Percentiles rank a stretch among this genome's conserved stretches.
phyloP scores from a whole-genome alignment of 768 basidiomycete genomes.

The Boletus eberwhitei region DNA sequence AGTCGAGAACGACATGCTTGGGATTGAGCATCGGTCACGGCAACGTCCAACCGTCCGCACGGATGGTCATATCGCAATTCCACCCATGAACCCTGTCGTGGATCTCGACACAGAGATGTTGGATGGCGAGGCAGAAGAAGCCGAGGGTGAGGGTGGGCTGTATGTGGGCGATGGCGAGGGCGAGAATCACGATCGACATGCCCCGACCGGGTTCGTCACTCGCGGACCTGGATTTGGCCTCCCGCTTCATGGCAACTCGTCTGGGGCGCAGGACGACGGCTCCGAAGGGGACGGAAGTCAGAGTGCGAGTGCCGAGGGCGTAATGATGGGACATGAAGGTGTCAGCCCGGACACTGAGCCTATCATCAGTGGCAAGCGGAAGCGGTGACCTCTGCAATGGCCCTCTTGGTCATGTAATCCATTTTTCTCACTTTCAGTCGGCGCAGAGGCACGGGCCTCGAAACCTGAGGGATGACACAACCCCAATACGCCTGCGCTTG shows the following conservation, averaged over 20 bases:
- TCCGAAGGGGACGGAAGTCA: conserved; percentile 22
- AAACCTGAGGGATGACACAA: neutral
- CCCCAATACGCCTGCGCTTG: neutral
- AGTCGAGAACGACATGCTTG: conserved; percentile 27
- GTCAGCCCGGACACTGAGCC: conserved; percentile 3
- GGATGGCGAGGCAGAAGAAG: conserved; percentile 18
- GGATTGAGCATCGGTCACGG: conserved; percentile 9
- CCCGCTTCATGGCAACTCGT: conserved; percentile 12
- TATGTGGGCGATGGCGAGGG: conserved; percentile 10
- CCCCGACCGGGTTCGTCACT: neutral
- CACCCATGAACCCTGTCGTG: conserved; percentile 5
- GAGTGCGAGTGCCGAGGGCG: conserved; percentile 18
- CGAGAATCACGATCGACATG: conserved; percentile 5
- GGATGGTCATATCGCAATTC: conserved; percentile 18
- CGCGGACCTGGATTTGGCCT: conserved; percentile 21
- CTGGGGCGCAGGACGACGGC: conserved; percentile 10
- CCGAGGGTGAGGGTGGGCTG: neutral
- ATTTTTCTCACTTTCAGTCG: too few relatives aligned
- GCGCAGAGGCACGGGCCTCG: neutral
- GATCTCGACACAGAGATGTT: conserved; percentile 30
- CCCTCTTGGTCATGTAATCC: neutral
- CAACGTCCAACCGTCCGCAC: conserved; percentile 27
- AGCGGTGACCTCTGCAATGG: conserved; percentile 10
- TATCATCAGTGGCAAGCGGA: conserved; percentile 24
- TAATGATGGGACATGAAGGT: neutral